Base-by-base conservation (phyloP, 2,329 filamentous ascomycete species). In the Chalara sp. region DNA sequence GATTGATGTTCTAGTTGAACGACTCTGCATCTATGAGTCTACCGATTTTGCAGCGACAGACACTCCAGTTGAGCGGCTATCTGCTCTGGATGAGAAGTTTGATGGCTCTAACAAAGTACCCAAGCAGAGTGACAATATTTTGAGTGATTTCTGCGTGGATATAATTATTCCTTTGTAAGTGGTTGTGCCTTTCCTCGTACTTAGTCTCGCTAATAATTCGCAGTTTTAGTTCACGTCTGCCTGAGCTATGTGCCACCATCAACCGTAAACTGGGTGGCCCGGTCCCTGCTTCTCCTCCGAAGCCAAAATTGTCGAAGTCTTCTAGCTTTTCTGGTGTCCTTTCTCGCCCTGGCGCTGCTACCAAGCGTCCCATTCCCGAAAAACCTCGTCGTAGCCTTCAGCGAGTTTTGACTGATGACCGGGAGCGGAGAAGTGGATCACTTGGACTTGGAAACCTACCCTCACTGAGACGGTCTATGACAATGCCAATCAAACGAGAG, bases 1-100 rank as follows among this genome's bases (percentile, higher is more conserved):
- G 21, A 72, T 90, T 5, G 87, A 92, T 61, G 73, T 89, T 0
- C 79, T 90, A 47, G 79, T 88, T 6, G 88, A 93, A 65, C 82
- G 86, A 44, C 71, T 93, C 29, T 89, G 85, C 60, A 93, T 93
- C 53, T 92, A 87, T 87, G 86, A 91, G 63, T 89, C 87, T 4
- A 83, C 87, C 6, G 81, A 83, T 35, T 70, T 81, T 28, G 79
- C 86, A 56, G 78, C 81, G 49, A 67, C 77, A 43, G 56, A 67
- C 55, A 51, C 45, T 10, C 1, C 55, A 56, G 2, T 68, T 70
- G 41, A 65, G 68, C 50, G 66, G 64, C 49, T 65, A 67, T 44
- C 70, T 72, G 51, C 72, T 69, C 50, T 57, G 68, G 31, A 21
- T 30, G 50, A 54, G 32, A 53, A 37, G 10, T 28, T 12, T 10